Evolutionary conservation across 2,329 filamentous ascomycete genomes (phyloP), one percentile per base, ranked within the genome.

Genomic region (Sphaerulina musiva): DNA sequence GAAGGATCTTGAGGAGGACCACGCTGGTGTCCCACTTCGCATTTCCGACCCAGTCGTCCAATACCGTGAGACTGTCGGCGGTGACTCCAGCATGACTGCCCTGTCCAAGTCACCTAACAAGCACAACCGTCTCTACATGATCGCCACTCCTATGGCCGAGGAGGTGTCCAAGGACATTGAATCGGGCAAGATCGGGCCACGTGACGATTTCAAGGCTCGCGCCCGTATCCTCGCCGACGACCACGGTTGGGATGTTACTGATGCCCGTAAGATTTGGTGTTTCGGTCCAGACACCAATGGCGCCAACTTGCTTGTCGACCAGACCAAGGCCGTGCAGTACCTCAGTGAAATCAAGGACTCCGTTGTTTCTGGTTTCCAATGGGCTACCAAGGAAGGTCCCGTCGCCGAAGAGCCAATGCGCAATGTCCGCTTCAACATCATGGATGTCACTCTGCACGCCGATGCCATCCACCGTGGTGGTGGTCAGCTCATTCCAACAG

Each of bases 301-400:
- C 76, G 86, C 93, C 83, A 98, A 98, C 85, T 80, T 98, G 83
- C 81, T 98, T 68, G 85, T 98, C 72, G 93, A 98, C 79, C 93
- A 97, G 86, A 96, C 92, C 83, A 98, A 97, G 89, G 93, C 93
- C 69, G 93, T 98, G 66, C 93, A 98, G 82, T 98, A 97, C 86
- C 84, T 98, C 72, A 93, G 89, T 81, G 93, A 98, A 88, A 98
- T 98, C 85, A 98, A 98, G 88, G 93, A 98, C 74, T 97, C 92
- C 59, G 86, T 97, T 68, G 91, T 97, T 72, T 97, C 93, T 67
- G 93, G 93, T 85, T 98, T 98, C 90, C 93, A 98, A 79, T 98
- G 93, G 93, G 93, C 93, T 66, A 89, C 89, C 69, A 87, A 92
- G 73, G 93, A 98, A 83, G 93, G 93, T 81, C 93, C 93, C 70